Evolutionary conservation across 2,329 filamentous ascomycete genomes (phyloP).

Genomic region (Colletotrichum zoysiae): DNA sequence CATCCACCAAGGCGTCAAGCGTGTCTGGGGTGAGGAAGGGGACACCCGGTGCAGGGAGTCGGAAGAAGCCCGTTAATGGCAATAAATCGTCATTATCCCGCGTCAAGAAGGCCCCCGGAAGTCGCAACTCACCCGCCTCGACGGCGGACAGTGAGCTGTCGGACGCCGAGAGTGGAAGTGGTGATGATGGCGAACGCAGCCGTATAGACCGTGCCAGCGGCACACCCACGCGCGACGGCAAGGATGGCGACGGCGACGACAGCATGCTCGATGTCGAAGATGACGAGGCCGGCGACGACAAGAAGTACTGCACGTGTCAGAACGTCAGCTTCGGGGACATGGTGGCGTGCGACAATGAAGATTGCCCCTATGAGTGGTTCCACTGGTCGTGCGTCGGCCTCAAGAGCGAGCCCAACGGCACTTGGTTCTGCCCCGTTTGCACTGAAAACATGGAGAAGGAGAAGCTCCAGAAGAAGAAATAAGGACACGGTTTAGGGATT

Average conservation of each 20-base stretch:
- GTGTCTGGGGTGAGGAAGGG: slow-evolving; percentile 60
- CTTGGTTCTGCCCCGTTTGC: slow-evolving; percentile 76
- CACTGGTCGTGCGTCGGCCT: slow-evolving; percentile 82
- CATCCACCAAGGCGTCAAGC: slow-evolving; percentile 58
- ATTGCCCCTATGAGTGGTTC: slow-evolving; percentile 88
- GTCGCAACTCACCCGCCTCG: slow-evolving; percentile 72
- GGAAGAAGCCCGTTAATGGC: slow-evolving; percentile 59
- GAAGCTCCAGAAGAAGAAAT: slow-evolving; percentile 39
- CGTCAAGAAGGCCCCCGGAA: slow-evolving; percentile 67
- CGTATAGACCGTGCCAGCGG: slow-evolving; percentile 40
- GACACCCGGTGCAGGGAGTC: slow-evolving; percentile 57
- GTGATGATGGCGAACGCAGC: slow-evolving; percentile 61
- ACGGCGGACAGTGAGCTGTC: slow-evolving; percentile 75
- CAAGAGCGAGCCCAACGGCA: slow-evolving; percentile 75
- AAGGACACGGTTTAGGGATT: background rate
- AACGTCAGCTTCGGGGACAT: slow-evolving; percentile 89
- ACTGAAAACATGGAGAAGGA: slow-evolving; percentile 65
- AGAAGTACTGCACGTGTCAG: slow-evolving; percentile 87
- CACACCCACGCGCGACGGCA: slow-evolving; percentile 50
- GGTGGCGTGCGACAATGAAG: slow-evolving; percentile 88
- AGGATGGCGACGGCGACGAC: slow-evolving; percentile 64
- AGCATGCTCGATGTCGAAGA: slow-evolving; percentile 69
- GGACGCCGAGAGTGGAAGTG: slow-evolving; percentile 69
- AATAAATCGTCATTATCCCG: slow-evolving; percentile 73
- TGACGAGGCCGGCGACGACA: slow-evolving; percentile 80